A percentile compares a stretch with the other conserved stretches of the same genome.
Evolutionary conservation across 163 green algal genomes (phyloP).

Genomic region (Prototheca stagnorum): DNA sequence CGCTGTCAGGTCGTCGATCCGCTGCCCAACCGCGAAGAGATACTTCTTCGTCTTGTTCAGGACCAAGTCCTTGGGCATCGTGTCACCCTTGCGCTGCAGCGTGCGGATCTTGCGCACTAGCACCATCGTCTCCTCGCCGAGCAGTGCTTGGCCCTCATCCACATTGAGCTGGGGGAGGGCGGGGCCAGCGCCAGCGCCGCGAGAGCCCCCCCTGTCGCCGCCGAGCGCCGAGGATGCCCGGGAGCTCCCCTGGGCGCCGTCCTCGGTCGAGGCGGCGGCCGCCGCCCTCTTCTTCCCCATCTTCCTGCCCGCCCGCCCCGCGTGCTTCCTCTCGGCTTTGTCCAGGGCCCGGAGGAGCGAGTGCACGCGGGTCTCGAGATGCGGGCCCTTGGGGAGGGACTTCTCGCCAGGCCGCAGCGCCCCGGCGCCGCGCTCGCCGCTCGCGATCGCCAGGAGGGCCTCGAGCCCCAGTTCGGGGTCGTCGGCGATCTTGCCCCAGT

Average conservation of each 20-base stretch:
- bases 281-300: neutral
- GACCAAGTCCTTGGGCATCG: constrained; percentile 46
- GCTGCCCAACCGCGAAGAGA: constrained; percentile 4
- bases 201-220: neutral
- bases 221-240: neutral
- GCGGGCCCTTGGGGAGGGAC: constrained; percentile 27
- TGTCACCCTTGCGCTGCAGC: constrained; percentile 39
- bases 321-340: constrained; percentile 1
- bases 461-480: constrained; percentile 50
- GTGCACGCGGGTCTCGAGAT: constrained; percentile 57
- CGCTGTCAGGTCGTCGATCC: no score
- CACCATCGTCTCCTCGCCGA: constrained; percentile 15
- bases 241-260: neutral
- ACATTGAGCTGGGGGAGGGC: neutral
- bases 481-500: constrained; percentile 32
- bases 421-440: constrained; percentile 4
- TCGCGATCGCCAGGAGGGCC: constrained; percentile 41
- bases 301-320: neutral
- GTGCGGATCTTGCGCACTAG: constrained; percentile 31
- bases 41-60: constrained; percentile 35
- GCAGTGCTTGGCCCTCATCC: constrained; percentile 2
- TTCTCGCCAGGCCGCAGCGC: constrained; percentile 3
- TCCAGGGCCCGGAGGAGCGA: constrained; percentile 57
- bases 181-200: neutral
- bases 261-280: neutral